Conservation (phyloP, 495 filamentous ascomycete species). For the Tuber microsphaerosporum region DNA sequence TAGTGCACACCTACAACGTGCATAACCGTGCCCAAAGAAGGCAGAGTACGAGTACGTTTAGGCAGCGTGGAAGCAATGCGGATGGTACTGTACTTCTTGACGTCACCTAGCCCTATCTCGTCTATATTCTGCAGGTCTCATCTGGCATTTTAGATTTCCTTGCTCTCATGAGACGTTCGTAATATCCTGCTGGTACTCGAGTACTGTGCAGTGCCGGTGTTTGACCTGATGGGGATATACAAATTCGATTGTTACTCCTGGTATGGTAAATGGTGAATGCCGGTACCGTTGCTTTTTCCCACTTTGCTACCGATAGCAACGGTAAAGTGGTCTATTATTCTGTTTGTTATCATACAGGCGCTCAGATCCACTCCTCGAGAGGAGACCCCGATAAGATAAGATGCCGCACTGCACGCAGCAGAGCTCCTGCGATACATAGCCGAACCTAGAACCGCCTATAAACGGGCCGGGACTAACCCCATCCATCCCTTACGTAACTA, state of each 20-base stretch:
- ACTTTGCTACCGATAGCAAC: not conserved
- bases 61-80: not conserved
- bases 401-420: too few relatives aligned
- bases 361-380: not conserved
- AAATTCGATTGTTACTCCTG: not conserved
- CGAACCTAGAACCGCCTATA: not conserved
- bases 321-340: not conserved
- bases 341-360: not conserved
- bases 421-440: not conserved
- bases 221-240: not conserved
- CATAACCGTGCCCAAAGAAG: not conserved
- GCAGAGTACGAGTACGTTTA: not conserved
- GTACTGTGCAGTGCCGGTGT: not conserved
- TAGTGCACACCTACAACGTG: not conserved
- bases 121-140: not conserved
- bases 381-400: not conserved
- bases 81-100: not conserved
- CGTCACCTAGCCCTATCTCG: not conserved
- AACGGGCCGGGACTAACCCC: not conserved
- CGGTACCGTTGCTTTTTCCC: not conserved
- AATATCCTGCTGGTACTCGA: not conserved
- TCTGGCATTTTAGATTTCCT: not conserved
- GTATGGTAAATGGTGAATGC: not conserved
- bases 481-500: not conserved
- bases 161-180: not conserved